Evolutionary conservation across 805 yeast species (phyloP).

Genomic region (Hanseniaspora lindneri): DNA sequence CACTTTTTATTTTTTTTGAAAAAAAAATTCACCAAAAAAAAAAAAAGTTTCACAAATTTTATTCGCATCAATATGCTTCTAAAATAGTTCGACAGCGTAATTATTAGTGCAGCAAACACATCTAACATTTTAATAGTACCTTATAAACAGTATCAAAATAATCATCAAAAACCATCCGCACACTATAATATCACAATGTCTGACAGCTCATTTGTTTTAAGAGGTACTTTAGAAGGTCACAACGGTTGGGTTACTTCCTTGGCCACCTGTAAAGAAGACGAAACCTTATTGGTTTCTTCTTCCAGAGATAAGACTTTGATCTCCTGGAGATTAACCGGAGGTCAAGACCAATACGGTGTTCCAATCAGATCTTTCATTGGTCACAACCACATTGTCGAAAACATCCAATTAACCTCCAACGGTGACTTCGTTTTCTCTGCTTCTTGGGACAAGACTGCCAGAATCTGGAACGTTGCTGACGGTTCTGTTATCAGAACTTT

Average conservation of each 20-base stretch:
- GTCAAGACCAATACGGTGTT: slow-evolving; percentile 94
- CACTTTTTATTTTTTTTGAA: background rate
- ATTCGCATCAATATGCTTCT: too few relatives aligned
- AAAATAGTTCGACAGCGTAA: too few relatives aligned
- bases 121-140: too few relatives aligned
- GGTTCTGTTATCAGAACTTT: slow-evolving; percentile 92
- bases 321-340: slow-evolving; percentile 95
- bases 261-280: slow-evolving; percentile 96
- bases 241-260: slow-evolving; percentile 96
- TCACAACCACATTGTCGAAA: slow-evolving; percentile 98
- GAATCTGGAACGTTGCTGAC: slow-evolving; percentile 93
- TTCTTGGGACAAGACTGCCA: slow-evolving; percentile 98
- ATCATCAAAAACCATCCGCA: slow-evolving; percentile 10
- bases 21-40: background rate
- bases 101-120: too few relatives aligned
- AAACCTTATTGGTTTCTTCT: slow-evolving; percentile 94
- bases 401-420: slow-evolving; percentile 93
- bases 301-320: slow-evolving; percentile 98
- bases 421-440: slow-evolving; percentile 97
- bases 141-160: background rate
- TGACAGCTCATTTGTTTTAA: slow-evolving; percentile 81
- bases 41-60: slow-evolving; percentile 7
- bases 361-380: slow-evolving; percentile 96
- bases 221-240: slow-evolving; percentile 98
- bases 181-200: slow-evolving; percentile 39